Base-by-base conservation (phyloP, 2,329 filamentous ascomycete genomes). In the Calonectria leucothoes region DNA sequence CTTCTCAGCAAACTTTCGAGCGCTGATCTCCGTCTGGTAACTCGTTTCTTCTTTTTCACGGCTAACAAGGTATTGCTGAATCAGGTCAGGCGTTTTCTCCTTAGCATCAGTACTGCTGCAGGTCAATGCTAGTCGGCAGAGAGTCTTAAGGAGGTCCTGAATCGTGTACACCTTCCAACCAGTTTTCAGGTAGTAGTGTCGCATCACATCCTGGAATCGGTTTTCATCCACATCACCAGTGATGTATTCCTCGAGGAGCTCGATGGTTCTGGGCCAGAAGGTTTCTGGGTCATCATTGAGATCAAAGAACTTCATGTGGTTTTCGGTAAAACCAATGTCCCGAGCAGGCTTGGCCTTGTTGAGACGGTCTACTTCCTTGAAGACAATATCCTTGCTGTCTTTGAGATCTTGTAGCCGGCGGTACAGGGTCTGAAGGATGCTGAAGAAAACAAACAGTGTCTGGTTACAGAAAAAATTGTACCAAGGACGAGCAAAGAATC, bases 121-220 rank as follows among this genome's bases (percentile, higher is more conserved):
- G n/a, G 91, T 91, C 23, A 95, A 89, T 29, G 94, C 95, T 72
- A 96, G 93, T 71, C 95, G 94, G 72, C 94, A 93, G 48, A 98
- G 91, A 1, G 93, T 93, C 81, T 92, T 93, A 67, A 98, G 91
- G 35, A 98, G 91, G 82, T 98, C 96, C 81, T 97, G 95, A 76
- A 98, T 93, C 6, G 95, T 96, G 86, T 98, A 99, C 48, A 98
- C 86, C 80, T 95, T 95, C 94, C 96, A 99, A 8, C 97, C 97
- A 77, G 92, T 94, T 82, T 94, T 93, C 71, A 98, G 89, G 83
- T 98, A 99, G 86, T 95, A 98, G 77, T 96, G 94, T 29, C 97
- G 94, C 70, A 99, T 89, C 7, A 95, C 94, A 81, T 98, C 96
- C 83, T 98, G 96, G 78, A 98, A 95, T 35, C 95, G 92, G 67